These are phyloP conservation scores for Leucocoprinus leucothites DNA, from an alignment of 768 basidiomycete species.

Conservation along the genomic window DNA sequence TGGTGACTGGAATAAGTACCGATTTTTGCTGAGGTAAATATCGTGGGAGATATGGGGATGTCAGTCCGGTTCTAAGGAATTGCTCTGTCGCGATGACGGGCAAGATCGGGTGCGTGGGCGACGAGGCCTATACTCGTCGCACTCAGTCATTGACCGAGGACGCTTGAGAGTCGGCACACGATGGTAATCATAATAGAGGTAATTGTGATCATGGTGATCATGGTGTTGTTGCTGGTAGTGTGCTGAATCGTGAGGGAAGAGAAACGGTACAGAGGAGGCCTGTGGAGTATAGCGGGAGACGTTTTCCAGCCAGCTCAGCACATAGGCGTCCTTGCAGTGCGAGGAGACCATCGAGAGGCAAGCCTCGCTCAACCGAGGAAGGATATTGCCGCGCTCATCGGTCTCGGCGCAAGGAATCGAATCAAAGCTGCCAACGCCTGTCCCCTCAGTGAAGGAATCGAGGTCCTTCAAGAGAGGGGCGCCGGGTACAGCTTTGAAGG, in stretches of 20 bases:
- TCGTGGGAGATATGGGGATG: slow-evolving; percentile 6
- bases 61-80: slow-evolving; percentile 15
- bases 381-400: slow-evolving; percentile 32
- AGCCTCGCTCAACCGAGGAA: slow-evolving; percentile 24
- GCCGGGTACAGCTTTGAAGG: slow-evolving; percentile 28
- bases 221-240: slow-evolving; percentile 14
- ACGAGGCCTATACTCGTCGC: slow-evolving; percentile 25
- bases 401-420: slow-evolving; percentile 34
- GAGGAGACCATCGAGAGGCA: slow-evolving; percentile 22
- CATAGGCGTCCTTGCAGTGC: slow-evolving; percentile 21
- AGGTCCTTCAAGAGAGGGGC: slow-evolving; percentile 54
- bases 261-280: background rate
- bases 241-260: slow-evolving; percentile 27
- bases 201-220: too few species aligned
- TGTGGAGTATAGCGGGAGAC: background rate
- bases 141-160: slow-evolving; percentile 34
- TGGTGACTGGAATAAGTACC: too few species aligned
- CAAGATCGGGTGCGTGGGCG: slow-evolving; percentile 25
- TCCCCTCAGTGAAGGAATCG: slow-evolving; percentile 61
- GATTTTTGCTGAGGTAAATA: too few species aligned
- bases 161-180: slow-evolving; percentile 28
- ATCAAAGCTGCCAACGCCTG: slow-evolving; percentile 50
- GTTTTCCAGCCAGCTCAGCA: slow-evolving; percentile 37
- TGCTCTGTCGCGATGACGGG: slow-evolving; percentile 15
- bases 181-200: too few species aligned